Percentiles rank a stretch among this genome's conserved stretches.
These are phyloP conservation scores for Rhizophora mangle DNA, from an alignment of 345 rosid species.

Conservation along the genomic window DNA sequence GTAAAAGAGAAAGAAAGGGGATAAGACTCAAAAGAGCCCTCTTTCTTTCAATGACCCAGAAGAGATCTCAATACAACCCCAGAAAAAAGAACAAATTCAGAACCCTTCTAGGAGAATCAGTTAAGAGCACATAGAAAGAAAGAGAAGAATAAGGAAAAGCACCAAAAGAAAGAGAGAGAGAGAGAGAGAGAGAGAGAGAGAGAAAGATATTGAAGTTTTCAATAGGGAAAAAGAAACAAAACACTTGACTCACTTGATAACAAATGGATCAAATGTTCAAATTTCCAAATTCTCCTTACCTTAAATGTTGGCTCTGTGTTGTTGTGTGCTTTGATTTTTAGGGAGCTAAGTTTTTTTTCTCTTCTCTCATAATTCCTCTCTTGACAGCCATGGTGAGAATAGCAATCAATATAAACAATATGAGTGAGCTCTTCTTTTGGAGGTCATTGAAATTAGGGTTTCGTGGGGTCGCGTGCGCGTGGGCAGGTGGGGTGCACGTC, in stretches of 20 bases:
- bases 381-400: background rate
- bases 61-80: conserved; percentile 8
- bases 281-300: background rate
- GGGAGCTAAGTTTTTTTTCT: background rate
- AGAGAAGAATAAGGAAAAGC: conserved; percentile 4
- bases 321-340: background rate
- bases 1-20: conserved; percentile 27
- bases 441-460: conserved; percentile 50
- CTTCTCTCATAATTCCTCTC: background rate
- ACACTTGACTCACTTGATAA: background rate
- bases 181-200: background rate
- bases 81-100: conserved; percentile 23
- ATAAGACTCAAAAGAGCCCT: conserved; percentile 5
- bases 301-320: background rate
- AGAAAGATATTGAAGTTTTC: background rate
- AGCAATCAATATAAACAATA: background rate
- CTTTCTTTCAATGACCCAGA: conserved; percentile 14
- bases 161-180: background rate
- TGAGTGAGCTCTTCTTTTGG: conserved; percentile 31
- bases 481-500: conserved; percentile 56
- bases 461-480: conserved; percentile 53
- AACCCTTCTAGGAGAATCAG: conserved; percentile 26
- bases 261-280: background rate
- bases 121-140: conserved; percentile 6
- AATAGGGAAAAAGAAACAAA: conserved; percentile 19